These are phyloP conservation scores for Trypanosoma avium DNA, from an alignment of 208 protist species.

Conservation along the genomic window DNA sequence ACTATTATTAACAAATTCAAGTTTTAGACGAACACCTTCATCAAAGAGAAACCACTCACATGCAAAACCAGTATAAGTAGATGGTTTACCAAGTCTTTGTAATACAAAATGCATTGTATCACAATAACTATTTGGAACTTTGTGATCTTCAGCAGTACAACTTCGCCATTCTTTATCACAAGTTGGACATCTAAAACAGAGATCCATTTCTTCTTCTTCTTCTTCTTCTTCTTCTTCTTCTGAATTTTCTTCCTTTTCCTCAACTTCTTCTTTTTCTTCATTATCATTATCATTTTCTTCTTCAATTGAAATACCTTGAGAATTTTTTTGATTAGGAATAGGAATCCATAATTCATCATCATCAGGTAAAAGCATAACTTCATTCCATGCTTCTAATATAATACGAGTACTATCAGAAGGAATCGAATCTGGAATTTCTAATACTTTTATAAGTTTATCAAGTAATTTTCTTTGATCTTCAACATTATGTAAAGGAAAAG, in stretches of 20 bases:
- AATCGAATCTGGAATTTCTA: conserved; percentile 34
- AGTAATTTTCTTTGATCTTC: conserved; percentile 22
- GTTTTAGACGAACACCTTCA: conserved; percentile 3
- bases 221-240: too few species aligned
- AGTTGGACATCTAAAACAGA: conserved; percentile 53
- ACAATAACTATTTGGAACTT: conserved; percentile 52
- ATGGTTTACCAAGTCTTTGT: conserved; percentile 33
- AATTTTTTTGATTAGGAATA: conserved; percentile 17
- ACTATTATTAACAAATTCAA: too few species aligned
- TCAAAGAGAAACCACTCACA: conserved; percentile 16
- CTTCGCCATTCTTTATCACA: conserved; percentile 60
- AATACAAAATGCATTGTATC: conserved; percentile 60
- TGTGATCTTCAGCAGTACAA: conserved; percentile 47
- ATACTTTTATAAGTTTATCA: conserved; percentile 31
- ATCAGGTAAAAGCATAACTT: conserved; percentile 46
- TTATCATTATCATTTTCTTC: neutral
- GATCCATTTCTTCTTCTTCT: conserved; percentile 17
- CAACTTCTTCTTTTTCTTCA: neutral
- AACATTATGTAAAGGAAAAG: neutral
- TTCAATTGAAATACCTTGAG: neutral
- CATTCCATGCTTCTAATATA: conserved; percentile 74
- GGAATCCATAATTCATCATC: conserved; percentile 30
- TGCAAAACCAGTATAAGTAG: conserved; percentile 59
- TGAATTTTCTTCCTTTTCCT: too few species aligned
- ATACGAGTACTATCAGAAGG: conserved; percentile 30